A percentile compares a stretch with the other conserved stretches of the same genome.
These are phyloP conservation scores for Chaetomium olivaceum DNA, from an alignment of 2,329 filamentous ascomycete genomes.

Conservation along the genomic window DNA sequence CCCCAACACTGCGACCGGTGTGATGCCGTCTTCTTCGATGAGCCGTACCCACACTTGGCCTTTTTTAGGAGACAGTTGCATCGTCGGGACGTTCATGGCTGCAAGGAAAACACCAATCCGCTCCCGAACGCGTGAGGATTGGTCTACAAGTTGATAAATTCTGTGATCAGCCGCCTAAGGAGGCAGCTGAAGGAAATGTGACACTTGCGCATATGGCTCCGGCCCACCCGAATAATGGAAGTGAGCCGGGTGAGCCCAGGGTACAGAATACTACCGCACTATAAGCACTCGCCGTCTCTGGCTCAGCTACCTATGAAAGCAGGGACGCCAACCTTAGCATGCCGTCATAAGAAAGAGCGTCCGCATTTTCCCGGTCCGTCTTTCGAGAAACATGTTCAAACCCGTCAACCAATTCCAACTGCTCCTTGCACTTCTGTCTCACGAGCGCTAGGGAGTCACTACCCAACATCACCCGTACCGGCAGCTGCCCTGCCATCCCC, in stretches of 20 bases:
- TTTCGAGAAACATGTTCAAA: not conserved
- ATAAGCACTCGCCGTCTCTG: too few relatives aligned
- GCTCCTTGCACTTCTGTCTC: not conserved
- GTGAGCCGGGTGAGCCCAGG: too few relatives aligned
- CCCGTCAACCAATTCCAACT: not conserved
- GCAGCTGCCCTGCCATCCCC: not conserved
- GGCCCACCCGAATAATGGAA: too few relatives aligned
- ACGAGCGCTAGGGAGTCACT: not conserved
- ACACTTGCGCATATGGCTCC: too few relatives aligned
- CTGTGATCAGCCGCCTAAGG: too few relatives aligned
- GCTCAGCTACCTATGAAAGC: not conserved
- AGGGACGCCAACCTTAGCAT: not conserved
- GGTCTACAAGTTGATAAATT: not conserved
- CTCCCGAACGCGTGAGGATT: not conserved
- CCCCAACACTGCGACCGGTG: not conserved
- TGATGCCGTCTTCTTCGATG: not conserved
- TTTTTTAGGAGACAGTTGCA: not conserved
- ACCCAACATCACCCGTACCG: not conserved
- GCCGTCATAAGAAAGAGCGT: not conserved
- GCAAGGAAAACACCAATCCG: not conserved
- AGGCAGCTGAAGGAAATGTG: too few relatives aligned
- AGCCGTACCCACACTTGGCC: not conserved
- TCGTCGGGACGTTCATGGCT: not conserved
- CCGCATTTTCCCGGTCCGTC: not conserved
- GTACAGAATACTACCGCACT: too few relatives aligned